Percentiles rank a stretch among this genome's conserved stretches.
These are phyloP conservation scores for Amanita thiersii DNA, from an alignment of 768 basidiomycete species.

Conservation along the genomic window DNA sequence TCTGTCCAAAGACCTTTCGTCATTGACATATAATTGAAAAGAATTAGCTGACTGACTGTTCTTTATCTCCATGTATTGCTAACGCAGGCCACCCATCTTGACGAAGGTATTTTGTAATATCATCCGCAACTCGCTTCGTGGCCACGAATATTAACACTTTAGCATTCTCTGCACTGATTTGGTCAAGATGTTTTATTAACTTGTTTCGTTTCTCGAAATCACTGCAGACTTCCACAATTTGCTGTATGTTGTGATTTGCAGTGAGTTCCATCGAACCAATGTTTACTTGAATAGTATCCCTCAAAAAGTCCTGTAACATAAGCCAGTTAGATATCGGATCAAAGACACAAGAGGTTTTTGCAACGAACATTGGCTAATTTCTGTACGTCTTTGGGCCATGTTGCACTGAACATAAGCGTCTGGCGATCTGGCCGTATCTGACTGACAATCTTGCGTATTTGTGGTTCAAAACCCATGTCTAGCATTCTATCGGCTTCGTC, in stretches of 20 bases:
- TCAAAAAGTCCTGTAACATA: slow-evolving; percentile 72
- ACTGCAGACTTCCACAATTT: slow-evolving; percentile 93
- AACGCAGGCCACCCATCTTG: slow-evolving; percentile 99
- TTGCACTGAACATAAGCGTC: slow-evolving; percentile 98
- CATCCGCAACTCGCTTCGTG: slow-evolving; percentile 96
- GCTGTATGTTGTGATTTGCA: slow-evolving; percentile 96
- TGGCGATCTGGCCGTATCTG: slow-evolving; percentile 98
- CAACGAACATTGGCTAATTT: slow-evolving; percentile 76
- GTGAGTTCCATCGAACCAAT: slow-evolving; percentile 98
- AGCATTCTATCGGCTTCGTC: slow-evolving; percentile 99
- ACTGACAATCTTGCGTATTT: slow-evolving; percentile 95
- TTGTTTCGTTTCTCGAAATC: slow-evolving; percentile 97
- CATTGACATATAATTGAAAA: background rate
- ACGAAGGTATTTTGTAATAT: slow-evolving; percentile 95
- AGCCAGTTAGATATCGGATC: slow-evolving; percentile 2
- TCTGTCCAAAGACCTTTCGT: slow-evolving; percentile 28
- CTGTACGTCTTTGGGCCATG: slow-evolving; percentile 99
- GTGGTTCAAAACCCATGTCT: slow-evolving; percentile 99
- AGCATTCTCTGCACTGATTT: slow-evolving; percentile 93
- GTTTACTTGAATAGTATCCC: slow-evolving; percentile 97
- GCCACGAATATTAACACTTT: slow-evolving; percentile 99
- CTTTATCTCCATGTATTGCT: slow-evolving; percentile 99
- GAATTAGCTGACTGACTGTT: slow-evolving; percentile 59
- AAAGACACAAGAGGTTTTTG: background rate
- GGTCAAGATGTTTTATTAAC: slow-evolving; percentile 93